Evolutionary conservation across 108 stramenopile species (phyloP), one percentile per base, ranked within the genome.

Genomic region (Conticribra weissflogii): DNA sequence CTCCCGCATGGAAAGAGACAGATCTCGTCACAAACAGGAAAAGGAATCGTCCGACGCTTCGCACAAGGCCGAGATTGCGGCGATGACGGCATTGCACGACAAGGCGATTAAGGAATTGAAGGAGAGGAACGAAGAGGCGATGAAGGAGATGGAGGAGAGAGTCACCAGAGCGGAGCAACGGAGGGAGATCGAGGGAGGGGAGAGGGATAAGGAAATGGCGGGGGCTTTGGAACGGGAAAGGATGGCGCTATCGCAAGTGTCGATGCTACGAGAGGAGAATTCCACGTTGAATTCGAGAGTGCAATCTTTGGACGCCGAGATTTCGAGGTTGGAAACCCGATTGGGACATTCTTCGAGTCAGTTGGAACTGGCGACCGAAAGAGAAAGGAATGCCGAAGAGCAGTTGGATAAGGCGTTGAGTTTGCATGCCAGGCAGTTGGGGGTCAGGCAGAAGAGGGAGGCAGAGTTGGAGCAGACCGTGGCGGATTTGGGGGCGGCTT

Each of bases 381-480:
- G 90, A 49, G 90, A 94, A 63, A 75, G 88, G 27, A 86, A 90
- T 55, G 90, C 93, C 5, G 90, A 91, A 50, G 88, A 88, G 32
- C 77, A 86, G 29, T 68, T 94, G 61, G 90, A 91, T 71, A 81
- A 77, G 30, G 82, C 83, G 19, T 60, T 94, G 47, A 84, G 81
- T 46, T 68, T 86, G 58, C 93, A 94, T 71, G 86, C 89, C 1
- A 81, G 86, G 9, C 93, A 94, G 59, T 82, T 94, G 53, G 82
- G 81, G 29, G 81, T 88, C 51, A 74, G 93, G 30, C 58, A 88
- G 70, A 55, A 83, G 57, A 75, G 93, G 52, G 93, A 94, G 62
- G 60, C 82, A 19, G 89, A 91, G 59, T 65, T 94, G 45, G 93
- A 94, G 72, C 74, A 85, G 50, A 90, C 85, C 3, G 72, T 94